Evolutionary conservation across 352 stramenopile species (phyloP), one percentile per base, ranked within the genome.

Genomic region (Globisporangium uncinulatum): DNA sequence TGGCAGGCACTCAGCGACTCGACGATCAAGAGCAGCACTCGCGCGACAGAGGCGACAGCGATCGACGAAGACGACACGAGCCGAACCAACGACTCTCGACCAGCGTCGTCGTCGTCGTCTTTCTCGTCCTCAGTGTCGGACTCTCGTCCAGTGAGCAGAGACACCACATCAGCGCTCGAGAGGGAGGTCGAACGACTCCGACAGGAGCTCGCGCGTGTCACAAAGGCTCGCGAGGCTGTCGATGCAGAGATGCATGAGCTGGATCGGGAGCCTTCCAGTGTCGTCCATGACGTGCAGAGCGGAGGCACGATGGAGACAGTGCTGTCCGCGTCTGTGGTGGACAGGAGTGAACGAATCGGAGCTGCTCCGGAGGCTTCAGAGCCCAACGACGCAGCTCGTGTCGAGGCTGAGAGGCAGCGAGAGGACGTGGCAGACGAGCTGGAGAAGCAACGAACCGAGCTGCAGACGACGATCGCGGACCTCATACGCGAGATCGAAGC

Each of bases 1-100:
- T 89, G 74, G 74, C 74, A 73, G 10, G 67, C 71, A 4, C 48
- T 89, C 9, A 58, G 61, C 4, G 60, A 61, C 9, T 54, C 55
- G 43, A 53, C 71, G 17, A 21, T 57, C 24, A 70, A 11, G 47
- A 61, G 10, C 51, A 62, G 34, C 19, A 56, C 17, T 8, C 6
- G 8, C 43, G 45, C 17, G 32, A 55, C 34, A 8, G 6, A 50
- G 34, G 10, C 9, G 15, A 4, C n/a, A 11, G 46, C 6, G 13
- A 29, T 15, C 21, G 19, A 51, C 7, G 20, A 41, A 2, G 47
- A 41, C 13, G 29, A n/a, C n/a, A 7, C 13, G 11, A 63, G 45
- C 21, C 37, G 45, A n/a, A 43, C 20, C 17, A 37, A n/a, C 11
- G 61, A 13, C n/a, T 65, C 59, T 3, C 46, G 59, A 24, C 47